Base-by-base conservation (phyloP, 768 basidiomycete species). In the Terana coerulea region DNA sequence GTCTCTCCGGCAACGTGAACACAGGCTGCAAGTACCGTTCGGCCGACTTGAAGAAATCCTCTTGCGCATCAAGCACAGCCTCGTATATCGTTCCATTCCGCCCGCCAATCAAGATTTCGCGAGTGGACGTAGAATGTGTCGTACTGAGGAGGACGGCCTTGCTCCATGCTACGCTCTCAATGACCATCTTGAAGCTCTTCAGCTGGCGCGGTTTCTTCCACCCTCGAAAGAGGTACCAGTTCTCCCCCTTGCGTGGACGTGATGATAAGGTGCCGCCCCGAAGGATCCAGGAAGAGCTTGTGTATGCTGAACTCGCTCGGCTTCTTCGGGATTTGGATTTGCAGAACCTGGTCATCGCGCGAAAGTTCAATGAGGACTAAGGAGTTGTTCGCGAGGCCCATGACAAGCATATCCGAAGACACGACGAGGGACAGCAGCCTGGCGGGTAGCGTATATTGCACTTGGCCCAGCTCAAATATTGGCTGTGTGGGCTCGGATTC, bases 81-180 rank as follows among this genome's bases (percentile, higher is more conserved):
- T 97, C 94, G 55, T 91, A 91, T 19, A 99, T 85, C 19, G 79
- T 80, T 6, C 95, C 95, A 52, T 84, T 88, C 54, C 86, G 74
- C 1, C 85, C 85, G 15, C 95, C 95, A 52, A 99, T 82, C 11
- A 98, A 72, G 57, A 97, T 80, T 72, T 95, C 87, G 50, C 86
- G 73, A 3, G 88, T 92, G 5, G 90, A 88, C 1, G 83, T 86
- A 17, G 83, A 74, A 64, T 86, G 76, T 10, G 83, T 72, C 0
- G 85, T 76, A 7, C 86, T 78, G 33, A 87, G 70, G 40, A 86
- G 64, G 44, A 79, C 77, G 47, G 80, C 64, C 67, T 81, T 87
- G 61, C 92, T 94, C 95, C 95, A 98, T 0, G 91, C 91, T 34
- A 98, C 75, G 55, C 90, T 86, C 66, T 95, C 91, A 57, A 98